Evolutionary conservation across 768 basidiomycete species (phyloP).

Genomic region (Rhizopogon vesiculosus): DNA sequence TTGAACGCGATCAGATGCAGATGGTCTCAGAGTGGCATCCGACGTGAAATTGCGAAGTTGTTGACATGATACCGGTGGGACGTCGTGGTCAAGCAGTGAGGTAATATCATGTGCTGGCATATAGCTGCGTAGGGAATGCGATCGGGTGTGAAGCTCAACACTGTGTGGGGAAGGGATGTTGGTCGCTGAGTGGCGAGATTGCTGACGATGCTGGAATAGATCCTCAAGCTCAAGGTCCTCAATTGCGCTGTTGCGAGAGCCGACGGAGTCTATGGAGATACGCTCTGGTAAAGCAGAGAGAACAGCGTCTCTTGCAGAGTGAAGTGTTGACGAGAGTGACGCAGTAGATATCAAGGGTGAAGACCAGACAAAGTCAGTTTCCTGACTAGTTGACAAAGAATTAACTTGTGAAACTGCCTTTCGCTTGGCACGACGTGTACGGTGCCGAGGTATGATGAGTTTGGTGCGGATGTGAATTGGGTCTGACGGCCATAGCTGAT

Average conservation of each 20-base stretch:
- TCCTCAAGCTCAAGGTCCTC: constrained; percentile 26
- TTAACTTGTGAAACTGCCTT: neutral
- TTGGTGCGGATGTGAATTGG: constrained; percentile 82
- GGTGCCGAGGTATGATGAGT: constrained; percentile 63
- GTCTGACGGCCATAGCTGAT: constrained; percentile 93
- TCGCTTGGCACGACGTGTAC: constrained; percentile 3
- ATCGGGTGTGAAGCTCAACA: neutral
- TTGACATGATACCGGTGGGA: neutral
- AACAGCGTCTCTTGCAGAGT: constrained; percentile 16
- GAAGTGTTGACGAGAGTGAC: constrained; percentile 12
- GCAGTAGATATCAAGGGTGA: constrained; percentile 1
- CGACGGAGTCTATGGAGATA: constrained; percentile 24
- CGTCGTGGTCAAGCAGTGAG: neutral
- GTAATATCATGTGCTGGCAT: neutral
- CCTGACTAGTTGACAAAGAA: neutral
- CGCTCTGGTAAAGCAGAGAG: constrained; percentile 22
- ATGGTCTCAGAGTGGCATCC: neutral
- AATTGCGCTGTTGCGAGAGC: constrained; percentile 20
- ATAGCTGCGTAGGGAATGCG: neutral
- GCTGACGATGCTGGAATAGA: constrained; percentile 2
- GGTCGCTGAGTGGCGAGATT: neutral
- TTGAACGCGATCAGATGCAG: neutral
- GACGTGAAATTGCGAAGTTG: neutral
- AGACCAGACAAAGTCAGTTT: neutral
- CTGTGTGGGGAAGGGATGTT: neutral